Conservation (phyloP, 768 basidiomycete genomes). For the Podaxis carcinomalis region DNA sequence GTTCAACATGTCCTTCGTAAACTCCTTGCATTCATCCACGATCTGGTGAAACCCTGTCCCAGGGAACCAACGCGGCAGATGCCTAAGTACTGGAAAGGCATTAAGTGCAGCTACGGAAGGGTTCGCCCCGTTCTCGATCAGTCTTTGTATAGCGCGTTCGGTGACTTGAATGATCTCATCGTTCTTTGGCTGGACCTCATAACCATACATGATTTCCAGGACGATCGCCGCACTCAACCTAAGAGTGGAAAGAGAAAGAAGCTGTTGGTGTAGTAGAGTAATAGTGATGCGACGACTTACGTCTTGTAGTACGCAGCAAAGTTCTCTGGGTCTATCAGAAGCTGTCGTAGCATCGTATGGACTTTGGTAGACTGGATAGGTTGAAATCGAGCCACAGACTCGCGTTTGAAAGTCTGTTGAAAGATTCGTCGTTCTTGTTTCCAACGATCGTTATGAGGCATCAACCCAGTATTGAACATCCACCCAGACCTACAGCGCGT, state of each 20-base stretch:
- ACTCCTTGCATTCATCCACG: conserved; percentile 12
- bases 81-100: conserved; percentile 21
- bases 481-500: not conserved
- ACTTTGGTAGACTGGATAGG: not conserved
- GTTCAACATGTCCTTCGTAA: conserved; percentile 16
- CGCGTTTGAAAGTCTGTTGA: not conserved
- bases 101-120: conserved; percentile 22
- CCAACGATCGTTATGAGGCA: conserved; percentile 4
- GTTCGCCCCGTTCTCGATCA: conserved; percentile 15
- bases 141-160: conserved; percentile 14
- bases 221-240: conserved; percentile 4
- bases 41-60: conserved; percentile 23
- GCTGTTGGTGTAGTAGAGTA: not conserved
- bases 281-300: not conserved
- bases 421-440: not conserved
- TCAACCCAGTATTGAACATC: conserved; percentile 9
- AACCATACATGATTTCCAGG: conserved; percentile 28
- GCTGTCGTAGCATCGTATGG: not conserved
- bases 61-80: conserved; percentile 28
- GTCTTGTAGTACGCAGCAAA: conserved; percentile 6
- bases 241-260: not conserved
- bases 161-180: conserved; percentile 20
- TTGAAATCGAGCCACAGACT: not conserved
- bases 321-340: not conserved
- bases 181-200: conserved; percentile 18